phyloP scores from a whole-genome alignment of 768 basidiomycete species.

The Holtermanniella nyarrowii region DNA sequence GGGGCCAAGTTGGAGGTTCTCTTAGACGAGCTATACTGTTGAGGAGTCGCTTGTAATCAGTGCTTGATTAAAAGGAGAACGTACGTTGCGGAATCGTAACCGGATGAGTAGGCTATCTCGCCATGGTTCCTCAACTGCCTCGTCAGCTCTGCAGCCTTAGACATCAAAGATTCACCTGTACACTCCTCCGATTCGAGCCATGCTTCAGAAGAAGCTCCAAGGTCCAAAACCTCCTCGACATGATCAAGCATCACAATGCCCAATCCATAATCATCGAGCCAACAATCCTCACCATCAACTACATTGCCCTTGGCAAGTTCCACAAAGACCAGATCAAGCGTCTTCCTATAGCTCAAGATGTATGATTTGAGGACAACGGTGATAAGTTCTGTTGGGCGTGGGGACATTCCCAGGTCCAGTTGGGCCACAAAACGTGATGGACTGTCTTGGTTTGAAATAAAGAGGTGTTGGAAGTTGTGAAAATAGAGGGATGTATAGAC shows the following conservation, averaged over 20 bases:
- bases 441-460: slow-evolving; percentile 22
- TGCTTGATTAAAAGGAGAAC: background rate
- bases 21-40: background rate
- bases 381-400: slow-evolving; percentile 54
- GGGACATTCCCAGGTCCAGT: background rate
- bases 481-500: slow-evolving; percentile 69
- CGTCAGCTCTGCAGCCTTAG: background rate
- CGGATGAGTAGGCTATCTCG: slow-evolving; percentile 14
- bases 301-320: slow-evolving; percentile 67
- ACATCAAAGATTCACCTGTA: slow-evolving; percentile 8
- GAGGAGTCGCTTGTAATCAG: background rate
- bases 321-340: slow-evolving; percentile 69
- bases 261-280: slow-evolving; percentile 77
- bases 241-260: slow-evolving; percentile 58
- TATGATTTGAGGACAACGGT: slow-evolving; percentile 59
- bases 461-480: slow-evolving; percentile 51
- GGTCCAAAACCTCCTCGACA: slow-evolving; percentile 48
- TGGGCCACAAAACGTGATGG: slow-evolving; percentile 40
- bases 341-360: slow-evolving; percentile 63
- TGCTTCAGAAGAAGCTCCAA: slow-evolving; percentile 52
- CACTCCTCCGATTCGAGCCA: slow-evolving; percentile 48
- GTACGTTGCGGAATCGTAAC: slow-evolving; percentile 24
- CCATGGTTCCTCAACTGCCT: slow-evolving; percentile 13
- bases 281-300: slow-evolving; percentile 57
- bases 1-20: background rate